Evolutionary conservation across 768 basidiomycete species (phyloP).

Genomic region (Symmetrospora coprosmae): DNA sequence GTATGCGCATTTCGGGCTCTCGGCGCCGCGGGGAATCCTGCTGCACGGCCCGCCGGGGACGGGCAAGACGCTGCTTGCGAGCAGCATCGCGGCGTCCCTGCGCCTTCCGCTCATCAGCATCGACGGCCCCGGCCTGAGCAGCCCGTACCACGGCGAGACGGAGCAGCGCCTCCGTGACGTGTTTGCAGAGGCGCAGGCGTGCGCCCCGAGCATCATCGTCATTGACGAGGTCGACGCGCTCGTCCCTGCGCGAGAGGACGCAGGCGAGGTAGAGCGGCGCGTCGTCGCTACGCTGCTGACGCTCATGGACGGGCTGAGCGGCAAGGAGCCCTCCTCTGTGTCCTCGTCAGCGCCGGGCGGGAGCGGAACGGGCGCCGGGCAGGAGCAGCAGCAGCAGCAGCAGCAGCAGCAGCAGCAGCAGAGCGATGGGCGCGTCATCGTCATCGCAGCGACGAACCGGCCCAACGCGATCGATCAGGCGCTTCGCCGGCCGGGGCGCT

Average conservation of each 20-base stretch:
- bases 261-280: conserved; percentile 86
- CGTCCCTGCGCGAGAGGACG: conserved; percentile 76
- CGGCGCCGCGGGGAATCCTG: conserved; percentile 86
- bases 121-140: conserved; percentile 87
- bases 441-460: conserved; percentile 89
- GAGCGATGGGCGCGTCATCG: conserved; percentile 52
- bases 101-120: conserved; percentile 77
- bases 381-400: conserved; percentile 19
- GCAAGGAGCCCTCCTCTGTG: no score
- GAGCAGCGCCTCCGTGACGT: conserved; percentile 79
- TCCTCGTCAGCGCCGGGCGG: conserved; percentile 51
- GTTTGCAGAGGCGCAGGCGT: conserved; percentile 64
- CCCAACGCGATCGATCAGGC: conserved; percentile 94
- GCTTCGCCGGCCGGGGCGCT: conserved; percentile 70
- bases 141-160: conserved; percentile 93
- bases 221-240: conserved; percentile 92
- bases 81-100: conserved; percentile 79
- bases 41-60: conserved; percentile 94
- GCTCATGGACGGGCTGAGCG: conserved; percentile 67
- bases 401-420: conserved; percentile 5
- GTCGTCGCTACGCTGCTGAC: conserved; percentile 92
- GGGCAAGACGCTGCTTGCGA: conserved; percentile 90
- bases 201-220: conserved; percentile 82
- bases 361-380: conserved; percentile 36
- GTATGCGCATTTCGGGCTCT: conserved; percentile 72